Evolutionary conservation across 2,329 filamentous ascomycete genomes (phyloP), one percentile per base, ranked within the genome.

Genomic region (Aspergillus terreus): DNA sequence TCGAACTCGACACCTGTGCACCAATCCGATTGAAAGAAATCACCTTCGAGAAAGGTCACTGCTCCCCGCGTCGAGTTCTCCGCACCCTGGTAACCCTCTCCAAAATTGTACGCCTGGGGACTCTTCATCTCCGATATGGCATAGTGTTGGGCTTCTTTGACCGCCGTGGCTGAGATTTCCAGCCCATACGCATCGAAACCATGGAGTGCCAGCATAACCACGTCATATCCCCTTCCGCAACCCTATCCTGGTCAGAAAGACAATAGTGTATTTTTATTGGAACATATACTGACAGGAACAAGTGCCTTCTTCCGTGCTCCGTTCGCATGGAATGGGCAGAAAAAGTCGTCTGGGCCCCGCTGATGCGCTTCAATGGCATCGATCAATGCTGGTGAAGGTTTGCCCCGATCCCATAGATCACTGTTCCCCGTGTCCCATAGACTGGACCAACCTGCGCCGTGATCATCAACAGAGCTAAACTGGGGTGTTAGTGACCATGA

Each of bases 21-120:
- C 53, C 56, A 58, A 15, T 55, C 49, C 4, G 44, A 32, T 19
- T 49, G 30, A n/a, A 58, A 60, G 19, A 58, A 60, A 21, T 91
- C 85, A 1, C 81, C 85, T 2, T 69, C 63, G 4, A 88, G 54
- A 73, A 83, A 87, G 1, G 73, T 77, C 21, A 81, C 73, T 4
- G 35, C 1, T 38, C 35, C 35, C 35, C 2, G 4, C 14, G 35
- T n/a, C 14, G 35, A 38, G 5, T 38, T 3, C 3, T 38, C 35
- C 35, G 12, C 12, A 6, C 23, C 5, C 35, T 30, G 27, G 38
- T 21, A 35, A 1, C 11, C 17, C 27, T 35, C n/a, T 4, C 58
- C 55, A 33, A 63, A 62, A 46, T 65, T 58, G 35, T 60, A 54
- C 6, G 19, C 35, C 17, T 50, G 40, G 4, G 63, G 62, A 14